phyloP scores from a whole-genome alignment of 768 basidiomycete species.

The Calocera cornea region DNA sequence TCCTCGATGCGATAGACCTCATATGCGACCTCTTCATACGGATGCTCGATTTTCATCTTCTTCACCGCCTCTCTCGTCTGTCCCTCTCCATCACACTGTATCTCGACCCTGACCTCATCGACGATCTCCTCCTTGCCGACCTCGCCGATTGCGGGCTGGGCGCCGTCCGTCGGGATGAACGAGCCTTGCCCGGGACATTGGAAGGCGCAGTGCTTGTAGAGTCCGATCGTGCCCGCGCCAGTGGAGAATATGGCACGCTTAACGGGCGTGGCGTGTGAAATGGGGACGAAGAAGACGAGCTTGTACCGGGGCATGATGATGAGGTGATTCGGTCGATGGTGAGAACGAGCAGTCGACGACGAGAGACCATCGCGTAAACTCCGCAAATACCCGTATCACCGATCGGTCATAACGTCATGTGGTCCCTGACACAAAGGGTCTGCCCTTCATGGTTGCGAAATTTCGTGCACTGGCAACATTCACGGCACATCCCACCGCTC shows the following conservation, averaged over 20 bases:
- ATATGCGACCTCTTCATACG: slow-evolving; percentile 46
- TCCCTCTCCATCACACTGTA: slow-evolving; percentile 30
- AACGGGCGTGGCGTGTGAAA: slow-evolving; percentile 28
- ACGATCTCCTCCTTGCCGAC: slow-evolving; percentile 34
- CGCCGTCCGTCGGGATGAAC: slow-evolving; percentile 30
- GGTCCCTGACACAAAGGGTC: too few species aligned
- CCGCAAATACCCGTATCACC: not conserved
- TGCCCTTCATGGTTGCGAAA: too few species aligned
- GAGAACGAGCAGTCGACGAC: not conserved
- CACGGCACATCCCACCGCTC: not conserved
- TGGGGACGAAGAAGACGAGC: slow-evolving; percentile 41
- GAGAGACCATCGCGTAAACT: not conserved
- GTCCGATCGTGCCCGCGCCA: slow-evolving; percentile 37
- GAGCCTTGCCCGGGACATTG: slow-evolving; percentile 43
- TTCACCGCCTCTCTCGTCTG: slow-evolving; percentile 29
- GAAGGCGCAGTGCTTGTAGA: slow-evolving; percentile 44
- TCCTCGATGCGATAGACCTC: slow-evolving; percentile 41
- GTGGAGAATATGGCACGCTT: slow-evolving; percentile 36
- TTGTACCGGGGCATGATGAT: slow-evolving; percentile 27
- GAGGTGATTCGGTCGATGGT: not conserved
- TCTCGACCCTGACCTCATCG: slow-evolving; percentile 42
- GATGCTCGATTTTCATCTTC: slow-evolving; percentile 40
- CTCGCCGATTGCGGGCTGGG: slow-evolving; percentile 36
- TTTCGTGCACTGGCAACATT: not conserved
- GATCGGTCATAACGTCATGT: not conserved